Conservation (phyloP, 768 basidiomycete genomes). For the Naganishia kalamii region DNA sequence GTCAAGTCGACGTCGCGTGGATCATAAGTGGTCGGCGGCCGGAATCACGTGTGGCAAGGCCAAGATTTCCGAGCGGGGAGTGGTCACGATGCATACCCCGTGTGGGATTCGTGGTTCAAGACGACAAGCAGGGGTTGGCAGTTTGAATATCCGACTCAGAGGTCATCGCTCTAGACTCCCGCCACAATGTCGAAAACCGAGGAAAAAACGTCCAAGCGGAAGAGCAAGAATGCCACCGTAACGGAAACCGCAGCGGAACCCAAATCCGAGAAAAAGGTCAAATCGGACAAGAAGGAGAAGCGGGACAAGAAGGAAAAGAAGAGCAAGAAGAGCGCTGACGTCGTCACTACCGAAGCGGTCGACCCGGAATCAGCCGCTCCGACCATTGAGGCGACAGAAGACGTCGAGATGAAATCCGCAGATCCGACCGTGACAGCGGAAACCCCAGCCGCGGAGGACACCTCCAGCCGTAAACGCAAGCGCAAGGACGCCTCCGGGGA, state of each 20-base stretch:
- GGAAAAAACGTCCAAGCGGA: slow-evolving; percentile 10
- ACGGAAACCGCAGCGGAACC: neutral
- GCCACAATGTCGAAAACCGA: neutral
- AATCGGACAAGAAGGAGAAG: neutral
- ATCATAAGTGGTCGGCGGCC: neutral
- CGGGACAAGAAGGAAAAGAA: slow-evolving; percentile 18
- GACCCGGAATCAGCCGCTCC: slow-evolving; percentile 28
- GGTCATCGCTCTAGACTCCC: neutral
- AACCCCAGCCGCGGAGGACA: neutral
- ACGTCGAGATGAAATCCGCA: slow-evolving; percentile 5
- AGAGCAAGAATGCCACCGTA: slow-evolving; percentile 17
- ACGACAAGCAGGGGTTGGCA: slow-evolving; percentile 22
- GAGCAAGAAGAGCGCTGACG: slow-evolving; percentile 14
- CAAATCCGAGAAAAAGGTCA: neutral
- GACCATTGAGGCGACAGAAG: neutral
- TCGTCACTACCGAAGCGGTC: neutral
- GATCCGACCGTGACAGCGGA: neutral
- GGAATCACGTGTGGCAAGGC: slow-evolving; percentile 11
- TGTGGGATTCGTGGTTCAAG: slow-evolving; percentile 3
- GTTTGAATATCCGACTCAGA: too few relatives aligned
- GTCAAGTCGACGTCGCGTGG: neutral
- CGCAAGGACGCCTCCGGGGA: neutral
- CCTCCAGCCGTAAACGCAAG: slow-evolving; percentile 15
- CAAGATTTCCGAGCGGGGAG: slow-evolving; percentile 3
- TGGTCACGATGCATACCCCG: slow-evolving; percentile 15